Evolutionary conservation across 2,329 filamentous ascomycete species (phyloP), one percentile per base, ranked within the genome.

Genomic region (Nectriaceae sp.): DNA sequence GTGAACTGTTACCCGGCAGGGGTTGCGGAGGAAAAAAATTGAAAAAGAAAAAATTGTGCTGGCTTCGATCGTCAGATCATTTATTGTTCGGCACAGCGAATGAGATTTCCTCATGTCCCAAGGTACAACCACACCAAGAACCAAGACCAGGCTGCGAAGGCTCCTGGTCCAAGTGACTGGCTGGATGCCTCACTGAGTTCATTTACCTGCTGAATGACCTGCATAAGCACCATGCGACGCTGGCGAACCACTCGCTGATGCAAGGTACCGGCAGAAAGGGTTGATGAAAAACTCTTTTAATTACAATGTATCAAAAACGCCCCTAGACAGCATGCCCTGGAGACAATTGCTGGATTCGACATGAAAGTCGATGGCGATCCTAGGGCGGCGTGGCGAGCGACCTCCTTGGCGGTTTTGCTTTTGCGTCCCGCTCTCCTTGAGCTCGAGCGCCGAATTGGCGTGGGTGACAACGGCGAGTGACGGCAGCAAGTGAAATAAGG

Each of bases 11-110:
- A 36, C 8, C 8, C 8, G 5, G n/a, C 50, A 55, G 46, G 46
- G 37, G 44, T 47, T 51, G 44, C 50, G 47, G 52, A 57, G 46
- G 44, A 42, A 51, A 46, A 46, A 42, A 46, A 40, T 6, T 22
- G 42, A 42, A 44, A 53, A 57, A 47, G 36, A 39, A 46, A 42
- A 44, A 44, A 50, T 48, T 35, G 29, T 47, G 40, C 42, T 48
- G 37, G 43, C 16, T 22, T 50, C 42, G 48, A 52, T 50, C 45
- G 57, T 61, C 59, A 61, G 52, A 62, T 61, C 57, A 61, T 53
- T 18, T 21, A 29, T 49, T 18, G 37, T 21, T 16, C 42, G 45
- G 35, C 37, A 36, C 20, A 24, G 52, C 59, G 52, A 59, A 62
- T 62, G 40, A 56, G 52, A 44, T 31, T 43, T 36, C 31, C 36